Conservation (phyloP, 1,284 basidiomycete genomes). For the Kalmanozyma brasiliensis region DNA sequence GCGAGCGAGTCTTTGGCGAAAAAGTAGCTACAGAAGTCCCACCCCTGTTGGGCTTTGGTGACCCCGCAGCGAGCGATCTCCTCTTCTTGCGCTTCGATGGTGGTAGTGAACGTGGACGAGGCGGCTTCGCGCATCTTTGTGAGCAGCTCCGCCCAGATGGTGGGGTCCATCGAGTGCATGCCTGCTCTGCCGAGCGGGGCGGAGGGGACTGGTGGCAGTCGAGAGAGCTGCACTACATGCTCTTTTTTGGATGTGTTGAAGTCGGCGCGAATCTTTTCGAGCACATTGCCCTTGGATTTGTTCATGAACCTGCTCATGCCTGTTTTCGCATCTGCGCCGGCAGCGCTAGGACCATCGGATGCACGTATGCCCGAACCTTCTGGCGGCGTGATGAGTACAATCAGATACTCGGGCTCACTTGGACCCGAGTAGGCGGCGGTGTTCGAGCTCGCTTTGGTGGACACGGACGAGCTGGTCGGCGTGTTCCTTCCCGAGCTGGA, state of each 20-base stretch:
- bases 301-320: conserved; percentile 72
- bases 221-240: conserved; percentile 46
- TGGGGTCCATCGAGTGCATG: conserved; percentile 75
- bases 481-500: conserved; percentile 32
- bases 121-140: conserved; percentile 90
- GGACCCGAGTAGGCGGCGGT: conserved; percentile 7
- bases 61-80: conserved; percentile 36
- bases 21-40: conserved; percentile 76
- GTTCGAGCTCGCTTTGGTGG: conserved; percentile 6
- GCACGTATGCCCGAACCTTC: conserved; percentile 35
- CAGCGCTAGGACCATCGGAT: conserved; percentile 73
- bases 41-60: conserved; percentile 36
- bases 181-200: conserved; percentile 78
- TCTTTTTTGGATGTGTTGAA: conserved; percentile 91
- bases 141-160: conserved; percentile 87
- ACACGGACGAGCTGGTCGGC: conserved; percentile 23
- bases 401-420: conserved; percentile 61
- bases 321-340: conserved; percentile 73
- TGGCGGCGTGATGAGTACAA: conserved; percentile 61
- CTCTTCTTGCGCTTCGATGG: conserved; percentile 71
- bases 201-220: conserved; percentile 49
- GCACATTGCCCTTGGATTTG: conserved; percentile 81
- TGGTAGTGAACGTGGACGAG: conserved; percentile 81
- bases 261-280: conserved; percentile 91
- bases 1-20: conserved; percentile 85